Base-by-base conservation (phyloP, 768 basidiomycete species). In the Psilocybe subaeruginosa region DNA sequence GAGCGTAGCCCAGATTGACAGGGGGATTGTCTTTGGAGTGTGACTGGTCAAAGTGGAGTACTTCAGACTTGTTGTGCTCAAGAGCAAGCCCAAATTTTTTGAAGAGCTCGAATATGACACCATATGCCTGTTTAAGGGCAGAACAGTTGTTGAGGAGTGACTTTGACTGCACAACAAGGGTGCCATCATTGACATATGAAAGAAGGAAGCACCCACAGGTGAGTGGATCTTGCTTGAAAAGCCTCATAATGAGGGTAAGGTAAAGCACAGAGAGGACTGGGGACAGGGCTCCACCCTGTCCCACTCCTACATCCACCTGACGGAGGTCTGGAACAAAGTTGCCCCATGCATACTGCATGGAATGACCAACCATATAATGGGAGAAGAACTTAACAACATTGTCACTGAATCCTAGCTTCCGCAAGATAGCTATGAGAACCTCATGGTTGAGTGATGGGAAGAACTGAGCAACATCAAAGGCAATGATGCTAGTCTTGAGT, bases 391-490 rank as follows among this genome's bases (percentile, higher is more conserved):
- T 17, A 8, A 61, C 49, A 29, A 61, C 29, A 17, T 55, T 55
- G 3, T 54, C 12, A 27, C 53, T 43, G 23, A 59, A 54, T 0
- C 58, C 58, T 23, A 12, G 12, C 31, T 59, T 43, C 23, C 31
- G 17, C 14, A 55, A 16, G 35, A 59, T 54, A 1, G 16, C 43
- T 8, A 47, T 2, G 17, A 53, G 43, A 8, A 59, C 53, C 11
- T 51, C 54, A 19, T 63, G 62, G 48, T 63, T 63, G 3, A 63
- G 57, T n/a, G 52, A 63, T 14, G 46, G 57, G 17, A 63, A 63
- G 58, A 63, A 63, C 35, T 63, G 62, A 5, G 57, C 46, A 14
- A 63, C n/a, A 33, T 56, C 49, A 30, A 61, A 56, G 12, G 60
- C 29, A 23, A 61, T 27, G 6, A 61, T 46, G 17, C 48, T 51